Percentiles rank a stretch among this genome's conserved stretches.
These are phyloP conservation scores for Daldinia loculata DNA, from an alignment of 495 filamentous ascomycete genomes.

Conservation along the genomic window DNA sequence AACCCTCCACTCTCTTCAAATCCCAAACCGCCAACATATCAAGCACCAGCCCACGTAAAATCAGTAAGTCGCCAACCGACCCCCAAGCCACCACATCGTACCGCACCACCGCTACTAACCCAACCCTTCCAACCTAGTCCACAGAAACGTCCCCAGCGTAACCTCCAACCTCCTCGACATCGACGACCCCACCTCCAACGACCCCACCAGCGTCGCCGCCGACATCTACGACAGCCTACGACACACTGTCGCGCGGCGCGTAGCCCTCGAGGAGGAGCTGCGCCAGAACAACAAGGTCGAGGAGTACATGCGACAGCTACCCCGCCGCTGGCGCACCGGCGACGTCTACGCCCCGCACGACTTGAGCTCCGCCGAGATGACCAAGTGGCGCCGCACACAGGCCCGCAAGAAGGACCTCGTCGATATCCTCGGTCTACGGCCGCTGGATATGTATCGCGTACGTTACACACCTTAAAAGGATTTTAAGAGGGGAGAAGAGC, in stretches of 20 bases:
- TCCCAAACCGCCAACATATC: constrained; percentile 34
- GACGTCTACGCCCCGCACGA: constrained; percentile 94
- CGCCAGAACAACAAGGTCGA: constrained; percentile 36
- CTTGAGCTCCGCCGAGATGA: constrained; percentile 75
- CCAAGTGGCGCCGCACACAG: constrained; percentile 61
- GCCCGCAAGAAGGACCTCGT: constrained; percentile 72
- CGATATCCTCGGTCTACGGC: constrained; percentile 82
- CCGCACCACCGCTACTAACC: constrained; percentile 11
- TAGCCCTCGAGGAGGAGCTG: constrained; percentile 44
- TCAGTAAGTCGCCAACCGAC: constrained; percentile 19
- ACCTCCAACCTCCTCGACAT: constrained; percentile 29
- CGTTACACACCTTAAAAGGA: constrained; percentile 28
- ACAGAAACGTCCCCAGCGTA: constrained; percentile 23
- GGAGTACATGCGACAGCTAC: constrained; percentile 53
- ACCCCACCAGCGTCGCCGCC: constrained; percentile 5
- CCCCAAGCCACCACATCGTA: neutral
- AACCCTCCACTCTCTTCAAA: constrained; percentile 27
- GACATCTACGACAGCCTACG: constrained; percentile 27
- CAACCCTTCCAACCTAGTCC: constrained; percentile 9
- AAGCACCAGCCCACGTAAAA: constrained; percentile 20
- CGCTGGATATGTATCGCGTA: constrained; percentile 86
- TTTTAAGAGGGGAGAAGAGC: too few species aligned
- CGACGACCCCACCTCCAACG: constrained; percentile 4
- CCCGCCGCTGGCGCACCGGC: constrained; percentile 72
- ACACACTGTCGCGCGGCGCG: constrained; percentile 41